Percentiles rank a stretch among this genome's conserved stretches.
Conservation (phyloP, 176 grass and related monocot genomes). For the sorghum (Sorghum bicolor) region Sorghum_bicolor_NCBIv3 NC_012870.2:73272501-73273000, state of each 20-base stretch:
- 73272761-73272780: neutral
- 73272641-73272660: slow-evolving; percentile 62
- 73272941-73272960: neutral
- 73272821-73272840: slow-evolving; percentile 27
- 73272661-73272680: slow-evolving; percentile 42
- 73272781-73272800: neutral
- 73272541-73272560: slow-evolving; percentile 58
- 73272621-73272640: slow-evolving; percentile 67
- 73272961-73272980: neutral
- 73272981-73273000: neutral
- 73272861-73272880: slow-evolving; percentile 15
- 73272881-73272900: slow-evolving; percentile 28
- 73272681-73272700: slow-evolving; percentile 23
- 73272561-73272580: slow-evolving; percentile 30
- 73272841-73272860: slow-evolving; percentile 8
- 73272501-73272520: neutral
- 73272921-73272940: neutral
- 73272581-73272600: slow-evolving; percentile 39
- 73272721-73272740: slow-evolving; percentile 16
- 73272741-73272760: slow-evolving; percentile 15
- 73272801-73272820: slow-evolving; percentile 24
- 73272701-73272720: slow-evolving; percentile 36
- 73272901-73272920: neutral
- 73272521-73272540: slow-evolving; percentile 28
- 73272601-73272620: slow-evolving; percentile 53